These are phyloP conservation scores for Teunomyces tritomae DNA, from an alignment of 805 yeast species.

Conservation along the genomic window DNA sequence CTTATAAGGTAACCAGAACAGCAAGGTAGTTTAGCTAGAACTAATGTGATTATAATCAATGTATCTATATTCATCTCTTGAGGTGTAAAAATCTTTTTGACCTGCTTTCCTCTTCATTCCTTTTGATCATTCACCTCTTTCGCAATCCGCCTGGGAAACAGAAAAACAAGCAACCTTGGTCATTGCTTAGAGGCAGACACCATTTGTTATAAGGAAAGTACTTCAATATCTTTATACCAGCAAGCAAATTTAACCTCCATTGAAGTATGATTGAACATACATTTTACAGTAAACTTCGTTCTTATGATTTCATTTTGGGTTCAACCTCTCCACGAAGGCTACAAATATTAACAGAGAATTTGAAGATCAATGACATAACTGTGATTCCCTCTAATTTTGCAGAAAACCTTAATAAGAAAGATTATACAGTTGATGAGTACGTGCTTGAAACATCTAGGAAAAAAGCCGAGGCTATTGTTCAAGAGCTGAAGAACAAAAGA, in stretches of 20 bases:
- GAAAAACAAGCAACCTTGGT: too few species aligned
- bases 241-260: background rate
- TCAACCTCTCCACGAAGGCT: constrained; percentile 81
- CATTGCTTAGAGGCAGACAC: too few species aligned
- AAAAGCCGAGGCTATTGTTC: constrained; percentile 65
- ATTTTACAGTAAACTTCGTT: constrained; percentile 20
- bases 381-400: constrained; percentile 67
- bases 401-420: constrained; percentile 66
- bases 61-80: too few species aligned
- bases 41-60: too few species aligned
- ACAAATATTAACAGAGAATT: constrained; percentile 58
- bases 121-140: too few species aligned
- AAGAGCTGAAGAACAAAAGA: constrained; percentile 29
- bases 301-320: constrained; percentile 57
- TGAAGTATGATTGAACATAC: constrained; percentile 5
- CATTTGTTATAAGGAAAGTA: too few species aligned
- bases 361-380: constrained; percentile 47
- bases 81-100: too few species aligned
- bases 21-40: background rate
- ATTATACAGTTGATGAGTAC: constrained; percentile 49
- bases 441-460: constrained; percentile 66
- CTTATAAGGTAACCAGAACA: background rate
- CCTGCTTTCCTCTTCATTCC: too few species aligned
- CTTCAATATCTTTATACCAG: too few species aligned
- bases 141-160: too few species aligned